Conservation (phyloP, 352 stramenopile genomes). For the Pythium biforme region DNA sequence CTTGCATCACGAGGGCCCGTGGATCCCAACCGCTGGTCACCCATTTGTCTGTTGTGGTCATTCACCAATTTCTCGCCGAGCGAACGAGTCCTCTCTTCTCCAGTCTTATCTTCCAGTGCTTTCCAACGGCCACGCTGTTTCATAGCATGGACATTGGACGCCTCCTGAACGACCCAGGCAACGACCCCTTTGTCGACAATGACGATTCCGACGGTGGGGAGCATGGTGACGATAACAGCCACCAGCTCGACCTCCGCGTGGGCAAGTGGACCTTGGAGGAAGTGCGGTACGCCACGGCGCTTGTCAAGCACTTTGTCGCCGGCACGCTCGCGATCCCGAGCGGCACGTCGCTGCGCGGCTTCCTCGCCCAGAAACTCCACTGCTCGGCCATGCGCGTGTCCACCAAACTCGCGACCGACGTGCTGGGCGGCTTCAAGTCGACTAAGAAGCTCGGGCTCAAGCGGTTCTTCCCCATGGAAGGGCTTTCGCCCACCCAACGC, state of each 20-base stretch:
- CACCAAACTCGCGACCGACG: slow-evolving; percentile 28
- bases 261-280: slow-evolving; percentile 34
- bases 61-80: no score
- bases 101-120: no score
- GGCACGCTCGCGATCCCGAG: slow-evolving; percentile 23
- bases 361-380: slow-evolving; percentile 30
- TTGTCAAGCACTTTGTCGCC: slow-evolving; percentile 26
- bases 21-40: no score
- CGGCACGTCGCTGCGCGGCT: slow-evolving; percentile 26
- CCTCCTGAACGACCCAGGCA: no score
- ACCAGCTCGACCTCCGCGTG: slow-evolving; percentile 8
- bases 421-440: slow-evolving; percentile 12
- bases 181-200: neutral
- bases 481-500: neutral
- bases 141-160: no score
- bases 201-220: neutral
- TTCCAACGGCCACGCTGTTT: no score
- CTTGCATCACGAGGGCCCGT: no score
- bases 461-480: slow-evolving; percentile 22
- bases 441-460: slow-evolving; percentile 31
- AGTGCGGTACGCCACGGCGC: slow-evolving; percentile 24
- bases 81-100: no score
- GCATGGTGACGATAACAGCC: neutral
- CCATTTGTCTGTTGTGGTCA: no score
- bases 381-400: slow-evolving; percentile 34